Evolutionary conservation across 768 basidiomycete species (phyloP).

Genomic region (Lentinula guzmanii): DNA sequence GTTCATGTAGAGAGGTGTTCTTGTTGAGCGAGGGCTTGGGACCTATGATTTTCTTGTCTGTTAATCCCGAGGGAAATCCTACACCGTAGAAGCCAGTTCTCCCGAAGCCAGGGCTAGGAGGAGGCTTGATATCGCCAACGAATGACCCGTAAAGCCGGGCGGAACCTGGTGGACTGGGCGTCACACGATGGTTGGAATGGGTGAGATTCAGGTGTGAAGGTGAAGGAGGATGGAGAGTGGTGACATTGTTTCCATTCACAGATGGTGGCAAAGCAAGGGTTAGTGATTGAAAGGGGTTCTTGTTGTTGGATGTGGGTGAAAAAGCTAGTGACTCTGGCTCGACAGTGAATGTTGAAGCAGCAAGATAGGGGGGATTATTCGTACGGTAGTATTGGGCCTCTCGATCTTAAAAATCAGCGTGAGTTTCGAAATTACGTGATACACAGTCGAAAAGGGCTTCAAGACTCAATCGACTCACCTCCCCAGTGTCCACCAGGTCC

Average conservation of each 20-base stretch:
- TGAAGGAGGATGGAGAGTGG: slow-evolving; percentile 27
- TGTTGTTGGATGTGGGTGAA: slow-evolving; percentile 1
- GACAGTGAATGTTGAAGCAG: slow-evolving; percentile 7
- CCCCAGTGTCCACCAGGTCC: slow-evolving; percentile 2
- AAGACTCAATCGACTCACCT: neutral
- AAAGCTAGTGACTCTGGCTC: neutral
- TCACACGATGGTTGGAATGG: slow-evolving; percentile 41
- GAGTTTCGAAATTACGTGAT: too few relatives aligned
- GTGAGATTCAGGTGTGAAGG: slow-evolving; percentile 58
- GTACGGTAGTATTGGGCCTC: neutral
- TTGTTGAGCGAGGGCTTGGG: neutral
- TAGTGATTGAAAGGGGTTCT: neutral
- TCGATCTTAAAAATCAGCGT: neutral
- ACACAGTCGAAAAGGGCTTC: neutral
- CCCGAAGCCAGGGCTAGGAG: slow-evolving; percentile 1
- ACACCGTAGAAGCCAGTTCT: neutral
- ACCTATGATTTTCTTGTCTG: neutral
- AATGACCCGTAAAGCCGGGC: slow-evolving; percentile 42
- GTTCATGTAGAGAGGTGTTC: neutral
- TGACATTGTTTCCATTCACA: neutral
- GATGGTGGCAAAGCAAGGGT: neutral
- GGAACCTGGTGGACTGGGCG: slow-evolving; percentile 40
- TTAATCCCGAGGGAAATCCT: neutral
- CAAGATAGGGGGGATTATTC: slow-evolving; percentile 18
- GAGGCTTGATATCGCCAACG: slow-evolving; percentile 3